A percentile compares a stretch with the other conserved stretches of the same genome.
Evolutionary conservation across 441 rosid genomes (phyloP).

Genomic region (Adansonia grandidieri): DNA sequence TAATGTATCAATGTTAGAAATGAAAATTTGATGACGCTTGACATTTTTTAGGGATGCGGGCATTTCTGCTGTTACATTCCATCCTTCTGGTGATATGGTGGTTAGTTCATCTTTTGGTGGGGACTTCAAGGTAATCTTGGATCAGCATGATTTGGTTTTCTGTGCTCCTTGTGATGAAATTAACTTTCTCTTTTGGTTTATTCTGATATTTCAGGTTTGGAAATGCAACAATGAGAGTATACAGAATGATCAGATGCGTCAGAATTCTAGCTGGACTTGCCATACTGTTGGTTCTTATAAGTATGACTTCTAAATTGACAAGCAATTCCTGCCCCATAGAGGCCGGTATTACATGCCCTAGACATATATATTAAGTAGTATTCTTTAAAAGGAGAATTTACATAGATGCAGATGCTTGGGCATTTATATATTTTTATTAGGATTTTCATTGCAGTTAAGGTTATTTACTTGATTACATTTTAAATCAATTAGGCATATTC

Average conservation of each 20-base stretch:
- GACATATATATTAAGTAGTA: background rate
- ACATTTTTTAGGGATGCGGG: constrained; percentile 65
- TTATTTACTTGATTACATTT: constrained; percentile 7
- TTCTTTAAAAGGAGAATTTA: background rate
- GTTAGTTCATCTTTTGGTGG: constrained; percentile 87
- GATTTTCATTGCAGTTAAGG: background rate
- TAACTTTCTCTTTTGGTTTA: constrained; percentile 13
- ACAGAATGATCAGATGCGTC: constrained; percentile 42
- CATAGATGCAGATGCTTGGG: background rate
- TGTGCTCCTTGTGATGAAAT: constrained; percentile 1
- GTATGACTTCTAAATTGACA: constrained; percentile 47
- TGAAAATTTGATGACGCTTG: constrained; percentile 10
- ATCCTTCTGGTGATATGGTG: constrained; percentile 75
- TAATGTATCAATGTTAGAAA: background rate
- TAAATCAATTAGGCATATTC: background rate
- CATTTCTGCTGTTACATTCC: constrained; percentile 77
- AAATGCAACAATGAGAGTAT: constrained; percentile 51
- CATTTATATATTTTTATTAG: background rate
- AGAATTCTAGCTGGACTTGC: constrained; percentile 79
- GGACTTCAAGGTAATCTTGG: constrained; percentile 82
- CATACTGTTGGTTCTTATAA: constrained; percentile 92
- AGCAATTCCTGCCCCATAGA: background rate
- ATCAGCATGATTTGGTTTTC: constrained; percentile 15
- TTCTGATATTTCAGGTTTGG: constrained; percentile 65
- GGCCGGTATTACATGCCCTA: background rate